Percentiles rank a stretch among this genome's conserved stretches.
Conservation (phyloP, 2,329 filamentous ascomycete species). For the Aspergillus sp. region DNA sequence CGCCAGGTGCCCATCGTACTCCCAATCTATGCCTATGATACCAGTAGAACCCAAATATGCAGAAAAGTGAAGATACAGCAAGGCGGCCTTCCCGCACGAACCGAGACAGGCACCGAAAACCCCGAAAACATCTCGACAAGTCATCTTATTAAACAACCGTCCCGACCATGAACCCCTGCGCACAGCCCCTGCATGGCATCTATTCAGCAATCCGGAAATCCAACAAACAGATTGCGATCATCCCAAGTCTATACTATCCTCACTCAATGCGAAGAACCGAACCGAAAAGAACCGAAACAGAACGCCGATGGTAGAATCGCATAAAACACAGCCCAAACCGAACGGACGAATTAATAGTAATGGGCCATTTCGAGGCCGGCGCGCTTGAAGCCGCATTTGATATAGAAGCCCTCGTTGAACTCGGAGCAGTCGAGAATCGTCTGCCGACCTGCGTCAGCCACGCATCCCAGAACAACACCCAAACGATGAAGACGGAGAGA, state of each 20-base stretch:
- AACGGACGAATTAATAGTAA: slow-evolving; percentile 59
- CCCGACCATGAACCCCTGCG: too few relatives aligned
- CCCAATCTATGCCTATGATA: too few relatives aligned
- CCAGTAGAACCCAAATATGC: too few relatives aligned
- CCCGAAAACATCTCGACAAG: too few relatives aligned
- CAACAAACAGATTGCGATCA: neutral
- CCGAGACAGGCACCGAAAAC: too few relatives aligned
- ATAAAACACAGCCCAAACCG: too few relatives aligned
- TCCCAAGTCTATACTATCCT: neutral
- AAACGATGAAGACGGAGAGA: slow-evolving; percentile 3
- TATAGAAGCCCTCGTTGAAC: slow-evolving; percentile 92
- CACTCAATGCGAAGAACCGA: neutral
- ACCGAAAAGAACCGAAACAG: slow-evolving; percentile 3
- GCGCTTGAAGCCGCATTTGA: slow-evolving; percentile 91
- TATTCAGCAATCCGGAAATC: slow-evolving; percentile 9
- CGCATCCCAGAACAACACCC: slow-evolving; percentile 1
- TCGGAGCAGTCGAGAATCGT: slow-evolving; percentile 94
- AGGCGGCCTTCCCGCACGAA: too few relatives aligned
- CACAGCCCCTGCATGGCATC: slow-evolving; percentile 3
- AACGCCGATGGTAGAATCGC: too few relatives aligned
- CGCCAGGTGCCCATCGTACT: too few relatives aligned
- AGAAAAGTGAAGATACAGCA: too few relatives aligned
- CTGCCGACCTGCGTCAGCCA: too few relatives aligned
- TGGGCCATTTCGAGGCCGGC: slow-evolving; percentile 95
- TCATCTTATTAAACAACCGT: too few relatives aligned